phyloP scores from a whole-genome alignment of 2,329 filamentous ascomycete species.

The Cladosporium sp. region DNA sequence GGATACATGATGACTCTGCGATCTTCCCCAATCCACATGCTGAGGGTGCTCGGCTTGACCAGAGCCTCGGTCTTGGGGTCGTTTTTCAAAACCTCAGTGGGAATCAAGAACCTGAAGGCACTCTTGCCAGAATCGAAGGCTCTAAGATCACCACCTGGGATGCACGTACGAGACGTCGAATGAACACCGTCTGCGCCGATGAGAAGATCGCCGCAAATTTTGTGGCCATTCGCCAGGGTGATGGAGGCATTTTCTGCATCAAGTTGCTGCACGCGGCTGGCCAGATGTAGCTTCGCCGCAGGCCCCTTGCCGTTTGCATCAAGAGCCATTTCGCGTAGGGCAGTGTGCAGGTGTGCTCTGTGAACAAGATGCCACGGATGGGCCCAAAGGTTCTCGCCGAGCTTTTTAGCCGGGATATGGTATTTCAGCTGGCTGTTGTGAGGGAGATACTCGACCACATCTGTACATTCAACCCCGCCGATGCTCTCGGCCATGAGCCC shows the following conservation, averaged over 20 bases:
- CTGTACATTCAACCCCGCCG: slow-evolving; percentile 17
- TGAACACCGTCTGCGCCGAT: slow-evolving; percentile 33
- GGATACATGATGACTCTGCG: slow-evolving; percentile 47
- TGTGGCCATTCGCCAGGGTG: slow-evolving; percentile 25
- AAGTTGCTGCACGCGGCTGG: slow-evolving; percentile 21
- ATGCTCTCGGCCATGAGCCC: slow-evolving; percentile 13
- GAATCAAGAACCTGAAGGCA: slow-evolving; percentile 55
- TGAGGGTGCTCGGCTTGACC: slow-evolving; percentile 32
- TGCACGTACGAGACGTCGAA: slow-evolving; percentile 20
- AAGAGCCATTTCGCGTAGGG: slow-evolving; percentile 23
- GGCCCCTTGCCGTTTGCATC: slow-evolving; percentile 21
- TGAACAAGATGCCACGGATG: slow-evolving; percentile 30
- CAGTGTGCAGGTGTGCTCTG: slow-evolving; percentile 28
- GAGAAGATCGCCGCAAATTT: slow-evolving; percentile 26
- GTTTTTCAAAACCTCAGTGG: slow-evolving; percentile 38
- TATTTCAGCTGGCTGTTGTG: slow-evolving; percentile 15
- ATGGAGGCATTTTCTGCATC: slow-evolving; percentile 23
- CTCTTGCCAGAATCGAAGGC: slow-evolving; percentile 46
- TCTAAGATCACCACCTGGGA: slow-evolving; percentile 21
- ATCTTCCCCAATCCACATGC: slow-evolving; percentile 43
- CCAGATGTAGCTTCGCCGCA: slow-evolving; percentile 22
- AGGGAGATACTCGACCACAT: slow-evolving; percentile 17
- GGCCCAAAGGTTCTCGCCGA: slow-evolving; percentile 21
- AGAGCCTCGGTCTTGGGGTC: slow-evolving; percentile 35
- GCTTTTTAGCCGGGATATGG: slow-evolving; percentile 12